A percentile compares a stretch with the other conserved stretches of the same genome.
phyloP scores from a whole-genome alignment of 768 basidiomycete species.

The Tubosaeta sp. region DNA sequence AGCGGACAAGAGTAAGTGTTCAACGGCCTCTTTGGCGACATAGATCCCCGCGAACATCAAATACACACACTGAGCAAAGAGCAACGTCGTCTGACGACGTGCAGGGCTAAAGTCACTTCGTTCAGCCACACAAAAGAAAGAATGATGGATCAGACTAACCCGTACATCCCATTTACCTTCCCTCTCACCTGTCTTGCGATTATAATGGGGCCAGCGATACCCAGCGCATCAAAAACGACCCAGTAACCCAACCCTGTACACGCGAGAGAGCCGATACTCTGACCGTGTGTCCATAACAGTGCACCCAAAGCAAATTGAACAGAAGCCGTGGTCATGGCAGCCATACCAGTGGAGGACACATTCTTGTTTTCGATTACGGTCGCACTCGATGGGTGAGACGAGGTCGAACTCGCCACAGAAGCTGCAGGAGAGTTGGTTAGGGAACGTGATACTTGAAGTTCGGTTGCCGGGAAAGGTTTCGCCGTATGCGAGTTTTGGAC shows the following conservation, averaged over 20 bases:
- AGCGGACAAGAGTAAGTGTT: conserved; percentile 78
- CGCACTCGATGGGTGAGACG: neutral
- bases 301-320: conserved; percentile 64
- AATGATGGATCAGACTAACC: conserved; percentile 47
- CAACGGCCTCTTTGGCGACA: conserved; percentile 94
- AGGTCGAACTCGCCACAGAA: conserved; percentile 10
- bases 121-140: neutral
- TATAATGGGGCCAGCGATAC: conserved; percentile 47
- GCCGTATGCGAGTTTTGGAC: conserved; percentile 41
- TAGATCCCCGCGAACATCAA: conserved; percentile 93
- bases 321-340: conserved; percentile 21
- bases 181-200: conserved; percentile 36
- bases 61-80: conserved; percentile 92
- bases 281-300: conserved; percentile 84
- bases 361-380: conserved; percentile 1
- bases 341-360: conserved; percentile 19
- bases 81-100: conserved; percentile 61
- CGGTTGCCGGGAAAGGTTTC: conserved; percentile 3
- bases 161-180: conserved; percentile 43
- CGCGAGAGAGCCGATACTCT: conserved; percentile 80
- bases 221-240: conserved; percentile 92
- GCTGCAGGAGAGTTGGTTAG: conserved; percentile 21
- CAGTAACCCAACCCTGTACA: conserved; percentile 94
- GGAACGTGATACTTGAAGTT: conserved; percentile 16
- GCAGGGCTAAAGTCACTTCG: conserved; percentile 42